phyloP scores from a whole-genome alignment of 2,329 filamentous ascomycete species.

The Dactylellina drechsleri region DNA sequence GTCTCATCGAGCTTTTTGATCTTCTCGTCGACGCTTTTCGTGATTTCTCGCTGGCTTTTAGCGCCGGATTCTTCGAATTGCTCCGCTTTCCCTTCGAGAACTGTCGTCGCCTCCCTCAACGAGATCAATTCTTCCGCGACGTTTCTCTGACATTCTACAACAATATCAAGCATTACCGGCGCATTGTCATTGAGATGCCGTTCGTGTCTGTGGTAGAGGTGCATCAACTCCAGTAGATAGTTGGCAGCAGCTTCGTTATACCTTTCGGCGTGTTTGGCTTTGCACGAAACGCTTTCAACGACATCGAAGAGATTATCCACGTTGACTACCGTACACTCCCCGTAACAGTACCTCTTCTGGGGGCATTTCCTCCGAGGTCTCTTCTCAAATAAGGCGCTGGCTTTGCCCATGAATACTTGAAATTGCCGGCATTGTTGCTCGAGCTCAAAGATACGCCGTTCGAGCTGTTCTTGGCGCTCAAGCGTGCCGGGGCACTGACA shows the following conservation, averaged over 20 bases:
- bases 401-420: too few relatives aligned
- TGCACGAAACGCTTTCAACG: too few relatives aligned
- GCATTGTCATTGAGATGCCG: too few relatives aligned
- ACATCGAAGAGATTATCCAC: too few relatives aligned
- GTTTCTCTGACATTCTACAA: constrained; percentile 27
- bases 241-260: constrained; percentile 11
- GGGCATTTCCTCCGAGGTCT: too few relatives aligned
- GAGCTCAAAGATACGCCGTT: too few relatives aligned
- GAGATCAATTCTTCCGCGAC: constrained; percentile 16
- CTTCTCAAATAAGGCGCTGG: too few relatives aligned
- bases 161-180: neutral
- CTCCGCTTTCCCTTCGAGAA: constrained; percentile 2
- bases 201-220: constrained; percentile 23
- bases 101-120: constrained; percentile 13
- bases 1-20: constrained; percentile 1
- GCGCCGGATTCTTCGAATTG: constrained; percentile 18
- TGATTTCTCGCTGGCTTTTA: constrained; percentile 1
- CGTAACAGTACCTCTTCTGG: too few relatives aligned
- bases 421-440: constrained; percentile 41
- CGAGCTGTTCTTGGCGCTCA: too few relatives aligned
- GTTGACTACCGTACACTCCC: too few relatives aligned
- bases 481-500: neutral
- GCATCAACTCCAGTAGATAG: constrained; percentile 17
- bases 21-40: constrained; percentile 1
- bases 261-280: neutral